Conservation (phyloP, 305 asterid species). For the Rubia occidens region DNA sequence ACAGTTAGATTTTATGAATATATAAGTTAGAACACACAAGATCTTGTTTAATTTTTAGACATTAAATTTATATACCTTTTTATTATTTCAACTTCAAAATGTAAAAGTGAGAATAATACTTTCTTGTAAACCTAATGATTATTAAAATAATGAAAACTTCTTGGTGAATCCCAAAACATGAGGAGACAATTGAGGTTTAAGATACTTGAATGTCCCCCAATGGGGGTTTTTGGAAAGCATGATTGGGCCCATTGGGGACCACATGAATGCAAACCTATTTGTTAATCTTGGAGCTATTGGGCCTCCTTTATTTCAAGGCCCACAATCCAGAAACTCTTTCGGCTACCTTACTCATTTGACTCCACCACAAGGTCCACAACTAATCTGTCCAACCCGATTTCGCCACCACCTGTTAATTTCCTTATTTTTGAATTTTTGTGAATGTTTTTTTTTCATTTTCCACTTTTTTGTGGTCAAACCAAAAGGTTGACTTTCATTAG, state of each 20-base stretch:
- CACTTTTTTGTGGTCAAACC: not conserved
- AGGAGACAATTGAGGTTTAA: slow-evolving; percentile 20
- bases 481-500: not conserved
- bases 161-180: slow-evolving; percentile 23
- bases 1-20: too few relatives aligned
- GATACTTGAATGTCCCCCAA: slow-evolving; percentile 34
- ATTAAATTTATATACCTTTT: too few relatives aligned
- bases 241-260: slow-evolving; percentile 27
- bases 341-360: slow-evolving; percentile 1
- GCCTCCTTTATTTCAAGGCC: slow-evolving; percentile 4
- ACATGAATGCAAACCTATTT: not conserved
- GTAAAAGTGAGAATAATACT: too few relatives aligned
- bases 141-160: not conserved
- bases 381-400: not conserved
- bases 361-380: slow-evolving; percentile 2
- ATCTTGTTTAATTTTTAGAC: too few relatives aligned
- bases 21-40: too few relatives aligned
- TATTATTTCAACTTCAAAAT: too few relatives aligned
- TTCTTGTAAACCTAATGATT: not conserved
- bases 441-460: not conserved
- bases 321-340: slow-evolving; percentile 7
- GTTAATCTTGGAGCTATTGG: slow-evolving; percentile 14
- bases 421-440: not conserved
- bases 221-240: slow-evolving; percentile 16
- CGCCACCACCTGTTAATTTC: not conserved